Percentiles rank a stretch among this genome's conserved stretches.
Evolutionary conservation across 225 moss, liverwort and hornwort species (phyloP).

Genomic region (Antitrichia curtipendula): DNA sequence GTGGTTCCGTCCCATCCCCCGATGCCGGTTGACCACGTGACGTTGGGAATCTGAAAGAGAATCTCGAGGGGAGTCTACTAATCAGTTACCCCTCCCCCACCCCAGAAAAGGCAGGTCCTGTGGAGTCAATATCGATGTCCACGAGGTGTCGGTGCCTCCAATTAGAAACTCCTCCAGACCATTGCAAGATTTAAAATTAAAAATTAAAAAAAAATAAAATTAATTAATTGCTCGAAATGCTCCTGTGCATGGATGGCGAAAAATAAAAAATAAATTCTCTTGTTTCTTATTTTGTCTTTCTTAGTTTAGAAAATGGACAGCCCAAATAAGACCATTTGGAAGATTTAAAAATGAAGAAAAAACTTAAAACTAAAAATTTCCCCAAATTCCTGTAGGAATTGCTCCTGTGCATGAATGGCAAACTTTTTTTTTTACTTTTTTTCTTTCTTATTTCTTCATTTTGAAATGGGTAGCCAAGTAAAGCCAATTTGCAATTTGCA

Average conservation of each 20-base stretch:
- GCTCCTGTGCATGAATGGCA: neutral
- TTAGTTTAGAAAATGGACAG: no score
- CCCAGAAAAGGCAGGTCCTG: neutral
- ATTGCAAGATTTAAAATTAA: neutral
- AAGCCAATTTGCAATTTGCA: neutral
- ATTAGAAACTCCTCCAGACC: neutral
- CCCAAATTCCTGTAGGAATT: neutral
- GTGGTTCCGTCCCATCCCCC: neutral
- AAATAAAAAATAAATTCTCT: neutral
- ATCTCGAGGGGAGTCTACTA: no score
- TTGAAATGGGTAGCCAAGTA: neutral
- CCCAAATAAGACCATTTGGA: no score
- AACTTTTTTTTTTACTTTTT: no score
- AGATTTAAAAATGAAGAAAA: no score
- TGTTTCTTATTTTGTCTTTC: neutral
- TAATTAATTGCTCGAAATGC: neutral
- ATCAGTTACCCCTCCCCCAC: neutral
- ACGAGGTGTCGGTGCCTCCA: neutral
- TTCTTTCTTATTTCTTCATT: neutral
- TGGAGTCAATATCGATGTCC: neutral
- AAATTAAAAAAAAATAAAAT: no score
- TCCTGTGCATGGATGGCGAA: neutral
- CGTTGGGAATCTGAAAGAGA: no score
- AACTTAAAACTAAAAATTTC: no score
- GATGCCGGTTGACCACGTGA: neutral